Base-by-base conservation (phyloP, 2,329 filamentous ascomycete genomes). In the Ophiocordyceps robertsii region DNA sequence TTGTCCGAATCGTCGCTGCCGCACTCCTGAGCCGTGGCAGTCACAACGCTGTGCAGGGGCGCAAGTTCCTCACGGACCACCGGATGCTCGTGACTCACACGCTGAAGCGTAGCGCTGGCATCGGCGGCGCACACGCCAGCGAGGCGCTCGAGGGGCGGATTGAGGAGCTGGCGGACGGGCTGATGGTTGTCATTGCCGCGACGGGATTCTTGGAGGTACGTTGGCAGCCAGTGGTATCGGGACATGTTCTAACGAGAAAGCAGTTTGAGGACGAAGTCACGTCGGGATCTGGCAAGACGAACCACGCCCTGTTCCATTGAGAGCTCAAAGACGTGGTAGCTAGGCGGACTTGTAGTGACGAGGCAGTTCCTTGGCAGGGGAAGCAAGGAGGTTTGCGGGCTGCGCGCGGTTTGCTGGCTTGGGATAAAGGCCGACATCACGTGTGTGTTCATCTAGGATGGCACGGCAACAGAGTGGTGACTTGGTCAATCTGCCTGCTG, bases 121-220 rank as follows among this genome's bases (percentile, higher is more conserved):
- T 94, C 44, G 83, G 84, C 33, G 63, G 58, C 6, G 60, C 60
- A 2, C 61, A 55, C 39, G 56, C 51, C 29, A 60, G 63, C 39
- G 55, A 54, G 33, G 52, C 48, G 7, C 66, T 78, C 31, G 77
- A 78, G 41, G 69, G 79, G 43, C 75, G 77, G 48, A 67, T 94
- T 32, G 73, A 77, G 39, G 86, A 90, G 51, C 63, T 96, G 50
- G 85, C 89, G 6, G 87, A 94, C 59, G 81, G 85, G 38, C 85
- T 92, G 55, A 82, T 90, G 62, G 70, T 92, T 43, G 69, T 96
- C 49, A 84, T 95, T 54, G 73, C 80, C 29, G 78, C 87, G 32
- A 93, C 86, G 10, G 81, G 78, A 37, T 95, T 94, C 60, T 66
- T 95, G 42, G 84, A 95, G 70, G 89, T 94, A 68, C 64, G 77